Conservation (phyloP, 164 flowering plant genomes). For the Taxillus chinensis region DNA sequence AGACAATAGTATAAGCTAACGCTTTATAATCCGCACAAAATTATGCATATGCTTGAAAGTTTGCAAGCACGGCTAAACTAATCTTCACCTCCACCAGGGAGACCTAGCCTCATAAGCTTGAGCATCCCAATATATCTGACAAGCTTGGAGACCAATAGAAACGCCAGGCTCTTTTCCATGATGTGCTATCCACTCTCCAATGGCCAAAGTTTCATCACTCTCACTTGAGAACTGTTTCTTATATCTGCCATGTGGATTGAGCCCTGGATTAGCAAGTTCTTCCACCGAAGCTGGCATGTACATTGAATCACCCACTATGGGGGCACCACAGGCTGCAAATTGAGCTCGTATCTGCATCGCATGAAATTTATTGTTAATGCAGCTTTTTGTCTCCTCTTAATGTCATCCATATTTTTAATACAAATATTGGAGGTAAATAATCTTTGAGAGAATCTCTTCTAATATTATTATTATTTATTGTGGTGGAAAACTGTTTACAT, state of each 20-base stretch:
- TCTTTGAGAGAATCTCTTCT: too few species aligned
- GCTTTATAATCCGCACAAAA: too few species aligned
- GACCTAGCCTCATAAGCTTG: constrained; percentile 58
- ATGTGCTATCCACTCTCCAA: constrained; percentile 53
- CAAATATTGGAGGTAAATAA: too few species aligned
- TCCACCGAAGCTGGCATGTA: constrained; percentile 83
- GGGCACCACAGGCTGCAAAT: constrained; percentile 83
- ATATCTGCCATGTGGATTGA: constrained; percentile 58
- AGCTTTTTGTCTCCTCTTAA: too few species aligned
- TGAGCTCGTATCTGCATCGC: constrained; percentile 81
- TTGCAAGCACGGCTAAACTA: constrained; percentile 1
- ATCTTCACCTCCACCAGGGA: constrained; percentile 79
- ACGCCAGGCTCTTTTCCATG: constrained; percentile 89
- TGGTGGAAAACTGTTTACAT: too few species aligned
- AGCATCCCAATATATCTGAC: constrained; percentile 85
- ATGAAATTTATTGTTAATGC: not conserved
- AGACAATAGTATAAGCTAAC: too few species aligned
- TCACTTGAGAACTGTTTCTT: constrained; percentile 26
- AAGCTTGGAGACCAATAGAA: constrained; percentile 94
- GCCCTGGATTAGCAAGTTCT: constrained; percentile 44
- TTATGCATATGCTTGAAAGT: too few species aligned
- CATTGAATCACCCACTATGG: constrained; percentile 90
- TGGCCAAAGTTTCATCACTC: constrained; percentile 30
- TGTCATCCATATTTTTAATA: too few species aligned
- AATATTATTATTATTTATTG: too few species aligned